phyloP scores from a whole-genome alignment of 768 basidiomycete genomes.

The Rhodotorula taiwanensis region DNA sequence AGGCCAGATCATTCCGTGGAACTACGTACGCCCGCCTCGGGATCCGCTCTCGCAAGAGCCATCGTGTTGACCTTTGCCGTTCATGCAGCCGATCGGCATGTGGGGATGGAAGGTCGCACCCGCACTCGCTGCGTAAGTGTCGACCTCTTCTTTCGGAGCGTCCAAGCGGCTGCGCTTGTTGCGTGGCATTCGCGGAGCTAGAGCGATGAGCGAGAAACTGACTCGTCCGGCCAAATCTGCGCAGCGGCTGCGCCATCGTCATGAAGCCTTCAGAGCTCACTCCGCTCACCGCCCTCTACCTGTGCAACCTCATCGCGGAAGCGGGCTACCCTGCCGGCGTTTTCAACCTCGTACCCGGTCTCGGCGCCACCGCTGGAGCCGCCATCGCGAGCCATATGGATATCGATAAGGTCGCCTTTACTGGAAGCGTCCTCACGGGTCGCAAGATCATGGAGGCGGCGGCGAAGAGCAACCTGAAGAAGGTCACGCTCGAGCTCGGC shows the following conservation, averaged over 20 bases:
- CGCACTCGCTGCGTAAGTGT: constrained; percentile 63
- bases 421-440: constrained; percentile 81
- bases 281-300: constrained; percentile 19
- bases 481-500: constrained; percentile 74
- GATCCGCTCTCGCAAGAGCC: constrained; percentile 23
- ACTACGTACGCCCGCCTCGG: constrained; percentile 1
- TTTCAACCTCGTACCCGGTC: constrained; percentile 62
- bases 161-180: background rate
- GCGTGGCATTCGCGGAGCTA: too few relatives aligned
- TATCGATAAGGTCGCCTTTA: constrained; percentile 72
- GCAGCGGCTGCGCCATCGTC: constrained; percentile 74
- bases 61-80: background rate
- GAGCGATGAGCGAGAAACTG: background rate
- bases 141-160: background rate
- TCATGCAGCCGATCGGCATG: constrained; percentile 38
- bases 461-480: constrained; percentile 87
- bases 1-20: constrained; percentile 56
- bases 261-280: constrained; percentile 69
- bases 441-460: constrained; percentile 86
- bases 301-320: constrained; percentile 70
- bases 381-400: constrained; percentile 72
- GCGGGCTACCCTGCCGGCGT: constrained; percentile 91
- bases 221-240: background rate
- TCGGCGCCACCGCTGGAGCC: constrained; percentile 73
- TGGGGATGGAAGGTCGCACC: constrained; percentile 80